Conservation (phyloP, 495 filamentous ascomycete species). For the Annulohypoxylon maeteangense region DNA sequence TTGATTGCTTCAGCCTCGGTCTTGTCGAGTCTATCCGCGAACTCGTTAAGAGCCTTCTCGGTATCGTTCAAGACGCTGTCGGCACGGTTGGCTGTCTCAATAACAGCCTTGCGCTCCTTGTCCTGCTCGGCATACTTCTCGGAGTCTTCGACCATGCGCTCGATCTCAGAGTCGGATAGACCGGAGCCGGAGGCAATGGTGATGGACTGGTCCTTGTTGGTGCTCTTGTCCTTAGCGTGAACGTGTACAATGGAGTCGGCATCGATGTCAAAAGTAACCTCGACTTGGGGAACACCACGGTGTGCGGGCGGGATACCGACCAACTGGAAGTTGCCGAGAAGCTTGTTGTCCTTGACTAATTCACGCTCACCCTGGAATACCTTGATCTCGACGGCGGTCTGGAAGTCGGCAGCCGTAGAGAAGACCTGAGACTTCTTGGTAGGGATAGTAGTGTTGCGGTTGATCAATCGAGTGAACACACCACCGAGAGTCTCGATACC, state of each 20-base stretch:
- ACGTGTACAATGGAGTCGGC: slow-evolving; percentile 99
- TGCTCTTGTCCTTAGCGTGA: slow-evolving; percentile 98
- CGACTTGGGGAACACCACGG: slow-evolving; percentile 96
- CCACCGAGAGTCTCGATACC: slow-evolving; percentile 99
- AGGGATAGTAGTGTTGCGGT: slow-evolving; percentile 99
- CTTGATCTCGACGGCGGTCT: slow-evolving; percentile 99
- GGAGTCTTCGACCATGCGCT: slow-evolving; percentile 95
- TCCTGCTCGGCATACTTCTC: slow-evolving; percentile 95
- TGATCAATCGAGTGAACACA: slow-evolving; percentile 99
- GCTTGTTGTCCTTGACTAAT: slow-evolving; percentile 98
- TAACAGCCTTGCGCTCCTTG: slow-evolving; percentile 96
- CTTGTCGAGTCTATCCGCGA: slow-evolving; percentile 96
- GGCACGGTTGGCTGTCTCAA: slow-evolving; percentile 95
- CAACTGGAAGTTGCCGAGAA: slow-evolving; percentile 99
- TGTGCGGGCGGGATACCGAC: slow-evolving; percentile 97
- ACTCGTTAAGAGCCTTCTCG: slow-evolving; percentile 97
- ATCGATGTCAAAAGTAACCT: slow-evolving; percentile 99
- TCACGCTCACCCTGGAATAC: slow-evolving; percentile 99
- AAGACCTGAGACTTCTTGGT: slow-evolving; percentile 99
- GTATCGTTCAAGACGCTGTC: slow-evolving; percentile 97
- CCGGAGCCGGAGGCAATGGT: slow-evolving; percentile 98
- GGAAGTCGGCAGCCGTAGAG: slow-evolving; percentile 98
- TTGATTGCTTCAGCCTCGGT: slow-evolving; percentile 88
- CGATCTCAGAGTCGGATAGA: slow-evolving; percentile 93
- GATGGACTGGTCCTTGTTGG: slow-evolving; percentile 99